These are phyloP conservation scores for Sugiyamaella sp. DNA, from an alignment of 1,139 yeast species.

Conservation along the genomic window DNA sequence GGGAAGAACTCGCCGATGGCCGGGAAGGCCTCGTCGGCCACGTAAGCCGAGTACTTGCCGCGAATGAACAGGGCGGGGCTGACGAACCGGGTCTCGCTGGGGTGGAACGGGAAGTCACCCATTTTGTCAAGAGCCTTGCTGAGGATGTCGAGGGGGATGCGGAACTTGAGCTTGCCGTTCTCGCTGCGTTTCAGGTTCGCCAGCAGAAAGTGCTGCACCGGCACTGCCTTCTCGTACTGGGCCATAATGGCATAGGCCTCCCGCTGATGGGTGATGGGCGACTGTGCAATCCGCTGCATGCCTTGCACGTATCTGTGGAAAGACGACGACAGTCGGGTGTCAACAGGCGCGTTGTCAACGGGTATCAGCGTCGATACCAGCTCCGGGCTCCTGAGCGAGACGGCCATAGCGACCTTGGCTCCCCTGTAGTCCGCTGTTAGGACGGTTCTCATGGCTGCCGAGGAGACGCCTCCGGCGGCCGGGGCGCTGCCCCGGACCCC, in stretches of 20 bases:
- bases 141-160: conserved; percentile 72
- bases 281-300: conserved; percentile 52
- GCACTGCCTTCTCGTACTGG: conserved; percentile 59
- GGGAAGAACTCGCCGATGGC: conserved; percentile 82
- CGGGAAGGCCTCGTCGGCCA: conserved; percentile 83
- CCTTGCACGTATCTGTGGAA: conserved; percentile 71
- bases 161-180: conserved; percentile 42
- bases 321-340: conserved; percentile 57
- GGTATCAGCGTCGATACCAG: conserved; percentile 65
- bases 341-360: conserved; percentile 90
- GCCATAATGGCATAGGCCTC: conserved; percentile 71
- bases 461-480: not conserved
- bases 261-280: conserved; percentile 53
- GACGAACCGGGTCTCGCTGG: conserved; percentile 56
- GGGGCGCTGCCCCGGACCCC: not conserved
- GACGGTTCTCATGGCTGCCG: not conserved
- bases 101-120: conserved; percentile 77
- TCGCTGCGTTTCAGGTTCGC: conserved; percentile 59
- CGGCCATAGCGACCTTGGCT: conserved; percentile 91
- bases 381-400: conserved; percentile 70
- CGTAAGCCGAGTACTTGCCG: conserved; percentile 74
- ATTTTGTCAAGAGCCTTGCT: conserved; percentile 65
- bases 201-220: conserved; percentile 77
- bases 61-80: conserved; percentile 81
- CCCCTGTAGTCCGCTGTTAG: conserved; percentile 48